Evolutionary conservation across 305 asterid genomes (phyloP), one percentile per base, ranked within the genome.

Genomic region (Fraxinus baroniana): DNA sequence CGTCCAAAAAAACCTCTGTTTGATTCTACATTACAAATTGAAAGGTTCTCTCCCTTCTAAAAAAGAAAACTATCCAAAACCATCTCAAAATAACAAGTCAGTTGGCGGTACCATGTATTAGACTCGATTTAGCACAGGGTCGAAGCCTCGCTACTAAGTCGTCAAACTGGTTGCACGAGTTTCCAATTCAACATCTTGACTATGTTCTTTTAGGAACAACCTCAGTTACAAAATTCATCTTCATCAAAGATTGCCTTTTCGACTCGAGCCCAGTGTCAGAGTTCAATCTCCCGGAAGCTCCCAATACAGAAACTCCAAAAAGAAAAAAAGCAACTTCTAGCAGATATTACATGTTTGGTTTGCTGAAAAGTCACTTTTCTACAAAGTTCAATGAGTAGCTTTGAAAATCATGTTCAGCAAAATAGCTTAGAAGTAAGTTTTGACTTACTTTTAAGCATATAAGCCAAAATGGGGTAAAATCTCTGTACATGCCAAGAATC

Each of bases 281-380:
- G 76, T 78, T 76, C 32, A 72, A 66, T 85, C 84, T 73, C 80
- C 57, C 20, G 36, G 77, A 75, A 78, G 79, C 83, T 78, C 76
- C 32, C 37, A 70, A 81, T 15, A 77, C 86, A 60, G 82, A 33
- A 83, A 73, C 80, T 18, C 70, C 13, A 32, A 30, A 44, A 32
- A 12, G 37, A 28, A 13, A 68, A 35, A 66, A 66, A 9, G 74
- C 74, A 66, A 66, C 74, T 66, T 66, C 20, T 28, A 24, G 74
- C 36, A 66, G 20, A 68, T 28, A 28, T 13, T 68, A n/a, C 74
- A 0, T 28, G 39, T 68, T 68, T 68, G 74, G 36, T 18, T 70
- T 70, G 39, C 75, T 68, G 33, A 70, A 70, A 70, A 30, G 75
- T 30, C n/a, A 30, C 41, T 70, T 70, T 32, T 30, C 74, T 28